Evolutionary conservation across 2,329 filamentous ascomycete species (phyloP), one percentile per base, ranked within the genome.

Genomic region (Paradendryphiella salina): DNA sequence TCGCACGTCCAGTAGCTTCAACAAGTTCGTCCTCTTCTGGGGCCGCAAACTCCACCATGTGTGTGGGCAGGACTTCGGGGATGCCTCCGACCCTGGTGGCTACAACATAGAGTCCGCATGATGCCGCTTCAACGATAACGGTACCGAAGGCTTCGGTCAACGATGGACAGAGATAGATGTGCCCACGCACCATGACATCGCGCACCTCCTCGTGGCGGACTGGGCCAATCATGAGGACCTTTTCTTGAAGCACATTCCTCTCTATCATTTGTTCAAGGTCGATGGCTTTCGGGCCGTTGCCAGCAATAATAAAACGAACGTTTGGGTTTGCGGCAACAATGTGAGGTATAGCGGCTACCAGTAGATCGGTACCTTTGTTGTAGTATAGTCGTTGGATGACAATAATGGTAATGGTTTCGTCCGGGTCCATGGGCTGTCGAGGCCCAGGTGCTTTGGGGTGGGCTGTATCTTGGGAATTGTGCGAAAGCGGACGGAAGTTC

Each of bases 221-320:
- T 6, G 93, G 86, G 3, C 94, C 94, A 3, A 99, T 80, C 79
- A 99, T 87, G 66, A 95, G 88, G 8, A 99, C 92, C 42, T 90
- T 88, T 69, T 96, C 92, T 70, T 97, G 93, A 7, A 97, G 79
- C 3, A 96, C 90, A 63, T 95, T 93, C 56, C 91, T 87, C 77
- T 99, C 94, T 33, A 99, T 85, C 88, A 96, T 99, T 69, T 99
- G 95, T 73, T 99, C 94, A 1, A 99, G 80, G 67, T 99, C 94
- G 59, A 99, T 99, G 15, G 93, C 90, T 73, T 99, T 97, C 4
- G 94, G 94, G 0, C 94, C 94, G 0, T 90, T 95, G 3, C 95
- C 95, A 21, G 90, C 94, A 61, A 99, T 96, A 66, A 99, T 90
- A 75, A 99, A 99, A 50, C 91, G 89, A 1, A 96, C 94, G 70